Evolutionary conservation across 495 filamentous ascomycete species (phyloP).

Genomic region (Arthonia radiata): DNA sequence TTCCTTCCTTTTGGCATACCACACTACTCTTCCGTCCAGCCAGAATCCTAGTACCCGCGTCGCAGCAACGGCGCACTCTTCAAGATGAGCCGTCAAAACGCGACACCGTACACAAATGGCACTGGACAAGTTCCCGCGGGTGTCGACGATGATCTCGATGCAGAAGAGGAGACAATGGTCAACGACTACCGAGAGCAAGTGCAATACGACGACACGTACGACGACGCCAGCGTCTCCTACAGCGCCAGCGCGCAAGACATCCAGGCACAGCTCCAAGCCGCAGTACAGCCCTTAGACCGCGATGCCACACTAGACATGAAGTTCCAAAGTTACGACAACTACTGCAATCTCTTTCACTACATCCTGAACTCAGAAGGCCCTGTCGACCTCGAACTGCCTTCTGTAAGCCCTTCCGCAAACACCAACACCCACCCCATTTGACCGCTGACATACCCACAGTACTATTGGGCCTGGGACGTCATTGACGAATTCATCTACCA

Average conservation of each 20-base stretch:
- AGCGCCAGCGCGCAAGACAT: constrained; percentile 36
- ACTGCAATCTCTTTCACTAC: constrained; percentile 96
- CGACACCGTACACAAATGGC: no score
- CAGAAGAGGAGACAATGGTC: constrained; percentile 80
- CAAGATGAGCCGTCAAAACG: no score
- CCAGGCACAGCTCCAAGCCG: constrained; percentile 66
- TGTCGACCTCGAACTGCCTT: constrained; percentile 85
- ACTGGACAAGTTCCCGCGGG: no score
- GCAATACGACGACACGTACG: constrained; percentile 64
- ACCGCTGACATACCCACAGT: constrained; percentile 42
- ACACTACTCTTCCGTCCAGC: no score
- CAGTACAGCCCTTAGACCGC: constrained; percentile 86
- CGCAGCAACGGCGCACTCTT: no score
- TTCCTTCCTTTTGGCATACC: no score
- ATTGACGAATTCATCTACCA: constrained; percentile 99
- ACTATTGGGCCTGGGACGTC: constrained; percentile 99
- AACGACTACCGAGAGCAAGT: constrained; percentile 90
- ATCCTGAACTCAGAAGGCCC: constrained; percentile 97
- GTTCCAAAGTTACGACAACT: constrained; percentile 95
- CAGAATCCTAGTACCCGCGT: no score
- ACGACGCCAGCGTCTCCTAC: constrained; percentile 24
- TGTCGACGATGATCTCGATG: constrained; percentile 74
- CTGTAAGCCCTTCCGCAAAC: constrained; percentile 41
- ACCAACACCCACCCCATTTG: no score
- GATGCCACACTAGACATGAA: constrained; percentile 83